Evolutionary conservation across 2,329 filamentous ascomycete genomes (phyloP).

Genomic region (Chalara sp.): DNA sequence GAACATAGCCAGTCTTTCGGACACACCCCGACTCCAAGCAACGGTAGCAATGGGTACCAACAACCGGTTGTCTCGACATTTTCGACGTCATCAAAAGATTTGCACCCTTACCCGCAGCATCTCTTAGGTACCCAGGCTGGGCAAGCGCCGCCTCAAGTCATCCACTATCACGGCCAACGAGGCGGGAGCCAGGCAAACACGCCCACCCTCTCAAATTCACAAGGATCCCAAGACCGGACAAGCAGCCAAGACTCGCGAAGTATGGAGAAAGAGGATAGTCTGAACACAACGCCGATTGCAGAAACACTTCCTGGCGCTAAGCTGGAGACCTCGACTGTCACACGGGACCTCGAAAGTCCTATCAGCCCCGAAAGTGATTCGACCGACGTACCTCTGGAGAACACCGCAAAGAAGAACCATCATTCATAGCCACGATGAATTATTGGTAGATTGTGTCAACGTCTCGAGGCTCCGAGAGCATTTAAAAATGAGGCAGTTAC

Average conservation of each 20-base stretch:
- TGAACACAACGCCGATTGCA: conserved; percentile 15
- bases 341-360: conserved; percentile 15
- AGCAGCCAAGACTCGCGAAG: conserved; percentile 20
- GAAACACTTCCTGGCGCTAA: conserved; percentile 17
- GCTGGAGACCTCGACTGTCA: conserved; percentile 13
- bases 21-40: conserved; percentile 37
- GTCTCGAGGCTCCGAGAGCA: no score
- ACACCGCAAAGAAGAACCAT: conserved; percentile 1
- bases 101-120: conserved; percentile 62
- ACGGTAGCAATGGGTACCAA: conserved; percentile 54
- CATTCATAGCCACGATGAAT: background rate
- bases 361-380: conserved; percentile 18
- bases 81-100: conserved; percentile 63
- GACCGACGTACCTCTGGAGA: conserved; percentile 17
- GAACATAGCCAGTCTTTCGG: conserved; percentile 44
- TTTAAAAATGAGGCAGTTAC: no score
- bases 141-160: conserved; percentile 57
- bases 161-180: conserved; percentile 61
- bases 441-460: background rate
- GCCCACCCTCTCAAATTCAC: conserved; percentile 38
- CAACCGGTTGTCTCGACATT: conserved; percentile 63
- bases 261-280: conserved; percentile 15
- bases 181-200: conserved; percentile 63
- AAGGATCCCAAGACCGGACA: conserved; percentile 19
- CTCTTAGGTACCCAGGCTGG: conserved; percentile 55